Conservation (phyloP, 495 filamentous ascomycete species). For the Penicillium bialowiezense region DNA sequence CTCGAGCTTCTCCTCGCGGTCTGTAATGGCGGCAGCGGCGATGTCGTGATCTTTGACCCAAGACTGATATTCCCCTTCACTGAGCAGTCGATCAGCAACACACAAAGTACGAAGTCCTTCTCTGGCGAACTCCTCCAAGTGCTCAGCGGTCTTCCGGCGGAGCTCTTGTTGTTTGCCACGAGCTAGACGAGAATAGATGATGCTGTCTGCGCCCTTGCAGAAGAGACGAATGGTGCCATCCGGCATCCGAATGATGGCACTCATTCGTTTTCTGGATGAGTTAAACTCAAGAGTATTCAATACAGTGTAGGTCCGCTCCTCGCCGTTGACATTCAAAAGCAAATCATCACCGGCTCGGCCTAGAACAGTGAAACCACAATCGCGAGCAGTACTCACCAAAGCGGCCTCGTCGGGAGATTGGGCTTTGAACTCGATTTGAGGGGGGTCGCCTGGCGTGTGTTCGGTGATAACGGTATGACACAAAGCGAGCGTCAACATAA, state of each 20-base stretch:
- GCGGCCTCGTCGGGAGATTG: constrained; percentile 98
- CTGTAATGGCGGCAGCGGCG: constrained; percentile 77
- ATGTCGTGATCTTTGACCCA: constrained; percentile 88
- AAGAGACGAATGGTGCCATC: constrained; percentile 88
- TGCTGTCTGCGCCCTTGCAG: constrained; percentile 96
- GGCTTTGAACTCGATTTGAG: constrained; percentile 90
- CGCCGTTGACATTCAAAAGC: constrained; percentile 79
- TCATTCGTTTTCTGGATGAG: constrained; percentile 96
- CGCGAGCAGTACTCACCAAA: constrained; percentile 87
- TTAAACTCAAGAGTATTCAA: constrained; percentile 98
- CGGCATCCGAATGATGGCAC: constrained; percentile 94
- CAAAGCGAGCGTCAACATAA: constrained; percentile 92
- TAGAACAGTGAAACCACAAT: constrained; percentile 94
- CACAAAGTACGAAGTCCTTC: constrained; percentile 95
- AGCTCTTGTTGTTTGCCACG: constrained; percentile 84
- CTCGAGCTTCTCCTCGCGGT: constrained; percentile 93
- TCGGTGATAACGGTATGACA: constrained; percentile 98
- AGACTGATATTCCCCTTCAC: constrained; percentile 78
- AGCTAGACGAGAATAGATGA: constrained; percentile 91
- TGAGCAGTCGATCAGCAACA: constrained; percentile 80
- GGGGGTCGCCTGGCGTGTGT: constrained; percentile 79
- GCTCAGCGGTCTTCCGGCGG: constrained; percentile 78
- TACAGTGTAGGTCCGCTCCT: constrained; percentile 78
- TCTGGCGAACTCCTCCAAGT: constrained; percentile 93
- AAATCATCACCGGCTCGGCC: constrained; percentile 76